Evolutionary conservation across 148 eudicot genomes (phyloP).

Genomic region (Vaccinium myrtillus): DNA sequence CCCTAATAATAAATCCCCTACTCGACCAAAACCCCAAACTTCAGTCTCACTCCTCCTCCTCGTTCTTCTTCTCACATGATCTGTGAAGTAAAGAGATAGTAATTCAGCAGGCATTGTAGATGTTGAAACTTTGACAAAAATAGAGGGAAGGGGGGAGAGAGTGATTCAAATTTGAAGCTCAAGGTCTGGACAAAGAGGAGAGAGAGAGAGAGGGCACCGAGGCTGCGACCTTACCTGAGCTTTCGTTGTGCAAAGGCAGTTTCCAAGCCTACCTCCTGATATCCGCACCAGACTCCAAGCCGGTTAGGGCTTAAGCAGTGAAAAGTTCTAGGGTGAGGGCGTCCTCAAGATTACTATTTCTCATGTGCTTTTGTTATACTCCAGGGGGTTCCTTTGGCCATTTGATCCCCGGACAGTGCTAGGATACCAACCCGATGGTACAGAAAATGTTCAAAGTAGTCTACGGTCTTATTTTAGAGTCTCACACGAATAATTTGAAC

Average conservation of each 20-base stretch:
- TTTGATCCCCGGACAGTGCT: too few relatives aligned
- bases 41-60: constrained; percentile 7
- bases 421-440: too few relatives aligned
- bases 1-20: constrained; percentile 9
- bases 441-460: too few relatives aligned
- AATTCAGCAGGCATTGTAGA: constrained; percentile 12
- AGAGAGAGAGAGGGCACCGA: constrained; percentile 14
- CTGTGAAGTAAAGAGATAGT: constrained; percentile 9
- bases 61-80: background rate
- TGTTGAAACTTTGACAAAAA: background rate
- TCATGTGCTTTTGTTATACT: too few relatives aligned
- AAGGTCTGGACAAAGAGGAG: constrained; percentile 21
- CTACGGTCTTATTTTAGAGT: too few relatives aligned
- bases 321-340: too few relatives aligned
- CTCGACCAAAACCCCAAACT: background rate
- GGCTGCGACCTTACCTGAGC: constrained; percentile 30
- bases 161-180: background rate
- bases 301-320: constrained; percentile 9
- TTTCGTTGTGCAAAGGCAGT: background rate
- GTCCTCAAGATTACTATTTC: too few relatives aligned
- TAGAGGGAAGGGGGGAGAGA: background rate
- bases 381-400: too few relatives aligned
- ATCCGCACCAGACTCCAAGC: constrained; percentile 24
- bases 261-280: constrained; percentile 35
- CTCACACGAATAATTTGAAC: too few relatives aligned